Evolutionary conservation across 1,284 basidiomycete species (phyloP).

Genomic region (Blastosporella zonata): DNA sequence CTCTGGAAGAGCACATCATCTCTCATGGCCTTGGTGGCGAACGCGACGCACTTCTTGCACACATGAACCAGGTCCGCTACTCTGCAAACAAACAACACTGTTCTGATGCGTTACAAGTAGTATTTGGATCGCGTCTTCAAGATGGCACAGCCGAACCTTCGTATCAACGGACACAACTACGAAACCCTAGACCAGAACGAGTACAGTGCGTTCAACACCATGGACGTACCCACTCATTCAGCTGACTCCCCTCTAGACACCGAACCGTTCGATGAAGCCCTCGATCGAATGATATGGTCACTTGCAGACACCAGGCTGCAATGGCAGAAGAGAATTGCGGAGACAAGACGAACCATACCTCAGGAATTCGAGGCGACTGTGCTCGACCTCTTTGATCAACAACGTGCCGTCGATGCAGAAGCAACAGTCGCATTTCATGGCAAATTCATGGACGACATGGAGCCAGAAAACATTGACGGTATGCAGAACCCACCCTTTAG

Average conservation of each 20-base stretch:
- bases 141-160: slow-evolving; percentile 66
- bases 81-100: background rate
- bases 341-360: slow-evolving; percentile 57
- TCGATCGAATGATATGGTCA: slow-evolving; percentile 73
- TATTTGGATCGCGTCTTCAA: slow-evolving; percentile 61
- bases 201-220: slow-evolving; percentile 42
- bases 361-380: slow-evolving; percentile 48
- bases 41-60: slow-evolving; percentile 42
- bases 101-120: slow-evolving; percentile 32
- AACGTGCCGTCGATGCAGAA: slow-evolving; percentile 37
- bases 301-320: slow-evolving; percentile 63
- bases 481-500: slow-evolving; percentile 5
- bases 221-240: background rate
- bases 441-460: slow-evolving; percentile 13
- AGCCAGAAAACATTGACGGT: slow-evolving; percentile 21
- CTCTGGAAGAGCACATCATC: slow-evolving; percentile 38
- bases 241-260: slow-evolving; percentile 42
- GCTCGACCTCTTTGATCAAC: slow-evolving; percentile 43
- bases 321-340: slow-evolving; percentile 66
- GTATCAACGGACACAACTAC: slow-evolving; percentile 76
- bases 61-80: slow-evolving; percentile 46
- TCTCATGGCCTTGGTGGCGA: slow-evolving; percentile 30
- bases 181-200: slow-evolving; percentile 60
- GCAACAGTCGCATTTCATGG: slow-evolving; percentile 18
- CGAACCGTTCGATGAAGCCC: slow-evolving; percentile 77